Percentiles rank a stretch among this genome's conserved stretches.
Evolutionary conservation across 2,329 filamentous ascomycete species (phyloP).

Genomic region (Fusarium nelsonii): DNA sequence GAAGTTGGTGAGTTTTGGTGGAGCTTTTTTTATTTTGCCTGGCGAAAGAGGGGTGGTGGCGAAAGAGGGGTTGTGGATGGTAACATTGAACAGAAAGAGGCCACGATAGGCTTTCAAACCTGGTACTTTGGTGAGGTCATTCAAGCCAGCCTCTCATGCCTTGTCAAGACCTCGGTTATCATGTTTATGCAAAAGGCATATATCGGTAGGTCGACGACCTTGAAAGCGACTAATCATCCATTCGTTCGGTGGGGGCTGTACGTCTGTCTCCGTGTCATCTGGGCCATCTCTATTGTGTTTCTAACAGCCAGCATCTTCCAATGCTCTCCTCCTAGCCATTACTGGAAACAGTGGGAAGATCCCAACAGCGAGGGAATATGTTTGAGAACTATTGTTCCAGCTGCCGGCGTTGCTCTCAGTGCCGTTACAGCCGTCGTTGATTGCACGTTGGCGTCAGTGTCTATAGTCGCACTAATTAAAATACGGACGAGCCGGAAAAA

Average conservation of each 20-base stretch:
- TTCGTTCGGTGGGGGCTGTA: neutral
- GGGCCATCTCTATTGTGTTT: neutral
- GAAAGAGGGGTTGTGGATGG: too few species aligned
- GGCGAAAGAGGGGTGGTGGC: too few species aligned
- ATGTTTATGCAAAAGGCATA: neutral
- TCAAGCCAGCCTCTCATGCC: neutral
- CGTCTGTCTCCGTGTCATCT: neutral
- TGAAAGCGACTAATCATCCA: neutral
- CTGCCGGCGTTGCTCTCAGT: neutral
- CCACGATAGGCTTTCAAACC: too few species aligned
- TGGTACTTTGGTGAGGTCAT: neutral
- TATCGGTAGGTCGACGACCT: neutral
- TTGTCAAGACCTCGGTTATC: neutral
- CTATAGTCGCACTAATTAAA: too few species aligned
- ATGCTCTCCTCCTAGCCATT: neutral
- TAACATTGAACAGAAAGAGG: too few species aligned
- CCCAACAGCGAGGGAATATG: too few species aligned
- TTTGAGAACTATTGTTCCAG: neutral
- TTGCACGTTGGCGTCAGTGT: neutral
- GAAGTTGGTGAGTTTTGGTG: too few species aligned
- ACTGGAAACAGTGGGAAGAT: neutral
- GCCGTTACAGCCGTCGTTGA: neutral
- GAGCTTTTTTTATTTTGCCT: too few species aligned
- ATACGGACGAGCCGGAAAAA: too few species aligned
- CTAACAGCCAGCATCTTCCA: constrained; percentile 1